Evolutionary conservation across 179 eudicot genomes (phyloP).

Genomic region (Beta macrorhiza): DNA sequence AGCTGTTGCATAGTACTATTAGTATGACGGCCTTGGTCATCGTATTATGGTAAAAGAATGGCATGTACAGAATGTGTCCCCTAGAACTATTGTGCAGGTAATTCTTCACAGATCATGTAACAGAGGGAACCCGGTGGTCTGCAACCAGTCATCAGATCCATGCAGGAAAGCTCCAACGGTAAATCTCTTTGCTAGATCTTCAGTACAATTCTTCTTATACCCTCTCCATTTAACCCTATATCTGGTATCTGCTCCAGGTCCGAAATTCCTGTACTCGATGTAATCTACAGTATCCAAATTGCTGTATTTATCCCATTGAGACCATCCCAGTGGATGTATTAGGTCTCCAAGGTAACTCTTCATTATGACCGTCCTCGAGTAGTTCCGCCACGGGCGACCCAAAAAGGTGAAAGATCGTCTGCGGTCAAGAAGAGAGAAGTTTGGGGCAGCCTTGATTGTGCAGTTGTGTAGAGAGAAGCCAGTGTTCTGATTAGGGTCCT

Average conservation of each 20-base stretch:
- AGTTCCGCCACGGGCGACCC: conserved; percentile 80
- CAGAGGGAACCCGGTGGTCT: conserved; percentile 16
- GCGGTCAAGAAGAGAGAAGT: conserved; percentile 33
- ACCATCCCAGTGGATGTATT: conserved; percentile 62
- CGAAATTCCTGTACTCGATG: conserved; percentile 53
- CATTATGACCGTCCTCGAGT: conserved; percentile 53
- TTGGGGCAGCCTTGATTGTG: conserved; percentile 46
- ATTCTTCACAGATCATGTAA: conserved; percentile 16
- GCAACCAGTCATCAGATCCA: conserved; percentile 30
- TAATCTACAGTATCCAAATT: conserved; percentile 60
- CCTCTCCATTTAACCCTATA: conserved; percentile 58
- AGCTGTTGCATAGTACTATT: too few relatives aligned
- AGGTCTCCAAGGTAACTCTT: conserved; percentile 55
- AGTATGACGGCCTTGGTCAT: background rate
- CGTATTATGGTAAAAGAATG: background rate
- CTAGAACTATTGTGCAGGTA: background rate
- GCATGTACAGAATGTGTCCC: background rate
- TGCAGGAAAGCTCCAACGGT: conserved; percentile 41
- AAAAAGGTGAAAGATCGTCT: conserved; percentile 40
- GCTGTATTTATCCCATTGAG: conserved; percentile 50
- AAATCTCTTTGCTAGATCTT: conserved; percentile 41
- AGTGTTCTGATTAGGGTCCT: conserved; percentile 64
- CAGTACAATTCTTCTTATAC: conserved; percentile 46
- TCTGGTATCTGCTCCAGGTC: conserved; percentile 64
- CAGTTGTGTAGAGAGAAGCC: conserved; percentile 60